Percentiles rank a stretch among this genome's conserved stretches.
These are phyloP conservation scores for Juncus inflexus DNA, from an alignment of 176 grass and related monocot genomes.

Conservation along the genomic window DNA sequence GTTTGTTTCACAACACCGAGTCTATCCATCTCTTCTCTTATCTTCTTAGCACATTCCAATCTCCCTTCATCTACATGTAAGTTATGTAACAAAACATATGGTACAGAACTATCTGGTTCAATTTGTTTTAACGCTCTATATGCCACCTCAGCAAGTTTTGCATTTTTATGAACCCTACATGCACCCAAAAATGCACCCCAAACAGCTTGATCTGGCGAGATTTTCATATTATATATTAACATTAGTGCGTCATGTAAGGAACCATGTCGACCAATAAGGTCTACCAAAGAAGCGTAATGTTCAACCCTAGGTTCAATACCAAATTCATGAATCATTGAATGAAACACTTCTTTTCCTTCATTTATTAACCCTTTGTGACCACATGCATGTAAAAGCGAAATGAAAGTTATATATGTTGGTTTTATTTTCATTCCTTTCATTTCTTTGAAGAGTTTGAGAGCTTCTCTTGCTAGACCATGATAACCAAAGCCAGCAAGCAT, in stretches of 20 bases:
- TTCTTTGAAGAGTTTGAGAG: constrained; percentile 48
- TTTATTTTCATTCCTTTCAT: constrained; percentile 41
- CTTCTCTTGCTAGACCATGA: constrained; percentile 49
- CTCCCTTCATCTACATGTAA: constrained; percentile 60
- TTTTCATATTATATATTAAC: constrained; percentile 51
- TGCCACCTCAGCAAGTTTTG: constrained; percentile 46
- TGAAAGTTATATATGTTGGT: constrained; percentile 63
- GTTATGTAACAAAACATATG: constrained; percentile 82
- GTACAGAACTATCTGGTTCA: constrained; percentile 68
- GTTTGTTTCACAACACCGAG: constrained; percentile 56
- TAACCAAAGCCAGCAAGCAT: constrained; percentile 60
- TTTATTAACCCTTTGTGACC: constrained; percentile 53
- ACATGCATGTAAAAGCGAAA: constrained; percentile 65
- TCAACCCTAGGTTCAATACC: constrained; percentile 43
- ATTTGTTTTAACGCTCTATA: constrained; percentile 40
- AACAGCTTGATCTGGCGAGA: constrained; percentile 50
- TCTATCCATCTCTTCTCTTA: constrained; percentile 59
- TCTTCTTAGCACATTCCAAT: constrained; percentile 55
- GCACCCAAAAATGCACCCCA: constrained; percentile 84
- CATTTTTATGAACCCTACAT: constrained; percentile 59
- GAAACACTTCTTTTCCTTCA: constrained; percentile 53
- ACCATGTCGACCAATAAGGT: constrained; percentile 60
- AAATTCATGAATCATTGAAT: constrained; percentile 62
- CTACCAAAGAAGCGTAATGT: constrained; percentile 71
- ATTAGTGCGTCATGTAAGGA: constrained; percentile 47